A percentile compares a stretch with the other conserved stretches of the same genome.
Conservation (phyloP, 1,139 yeast genomes). For the Pneumocystis oryctolagi region DNA sequence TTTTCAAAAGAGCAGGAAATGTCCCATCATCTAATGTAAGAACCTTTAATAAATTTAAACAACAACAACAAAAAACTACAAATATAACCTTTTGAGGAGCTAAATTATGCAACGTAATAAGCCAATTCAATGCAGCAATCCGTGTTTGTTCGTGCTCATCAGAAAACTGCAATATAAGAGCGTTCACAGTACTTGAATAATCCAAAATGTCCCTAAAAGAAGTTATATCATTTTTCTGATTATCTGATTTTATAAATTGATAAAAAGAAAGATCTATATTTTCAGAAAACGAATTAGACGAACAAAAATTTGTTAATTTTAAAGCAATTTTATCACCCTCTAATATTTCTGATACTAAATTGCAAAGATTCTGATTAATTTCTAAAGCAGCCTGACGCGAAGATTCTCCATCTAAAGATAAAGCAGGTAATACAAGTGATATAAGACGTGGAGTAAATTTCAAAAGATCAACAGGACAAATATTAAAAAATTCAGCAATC, state of each 20-base stretch:
- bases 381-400: conserved; percentile 40
- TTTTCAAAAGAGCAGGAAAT: conserved; percentile 61
- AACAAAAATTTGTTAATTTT: not conserved
- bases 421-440: conserved; percentile 40
- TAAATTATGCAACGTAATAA: conserved; percentile 63
- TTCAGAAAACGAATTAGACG: not conserved
- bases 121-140: conserved; percentile 81
- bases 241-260: conserved; percentile 7
- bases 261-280: not conserved
- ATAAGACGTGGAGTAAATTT: conserved; percentile 47
- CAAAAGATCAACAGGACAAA: conserved; percentile 63
- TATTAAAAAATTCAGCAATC: conserved; percentile 59
- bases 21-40: conserved; percentile 47
- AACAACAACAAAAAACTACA: not conserved
- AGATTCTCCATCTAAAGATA: conserved; percentile 39
- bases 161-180: conserved; percentile 44
- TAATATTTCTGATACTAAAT: conserved; percentile 29
- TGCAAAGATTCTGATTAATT: conserved; percentile 38
- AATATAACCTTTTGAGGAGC: conserved; percentile 23
- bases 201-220: conserved; percentile 28
- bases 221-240: conserved; percentile 6
- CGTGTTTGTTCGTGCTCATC: conserved; percentile 69
- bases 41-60: conserved; percentile 26
- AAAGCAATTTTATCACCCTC: conserved; percentile 11
- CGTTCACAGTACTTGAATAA: conserved; percentile 44